Conservation (phyloP, 176 grass and related monocot genomes). For the Oryza punctata region DNA sequence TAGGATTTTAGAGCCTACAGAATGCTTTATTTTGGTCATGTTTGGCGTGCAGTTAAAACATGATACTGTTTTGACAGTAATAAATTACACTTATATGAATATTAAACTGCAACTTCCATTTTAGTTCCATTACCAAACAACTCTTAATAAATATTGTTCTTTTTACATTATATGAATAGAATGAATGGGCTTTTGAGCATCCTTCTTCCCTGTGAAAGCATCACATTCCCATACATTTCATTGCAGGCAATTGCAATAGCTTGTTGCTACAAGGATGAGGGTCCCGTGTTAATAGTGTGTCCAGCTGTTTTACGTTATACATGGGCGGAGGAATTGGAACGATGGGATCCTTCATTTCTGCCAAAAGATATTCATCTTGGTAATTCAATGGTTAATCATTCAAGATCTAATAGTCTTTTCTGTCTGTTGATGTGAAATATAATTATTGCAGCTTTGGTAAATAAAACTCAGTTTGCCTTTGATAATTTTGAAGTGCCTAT, state of each 20-base stretch:
- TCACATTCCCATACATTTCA: constrained; percentile 27
- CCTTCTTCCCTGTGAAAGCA: constrained; percentile 6
- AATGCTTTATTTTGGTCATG: constrained; percentile 2
- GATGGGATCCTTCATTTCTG: constrained; percentile 85
- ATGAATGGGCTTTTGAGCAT: constrained; percentile 19
- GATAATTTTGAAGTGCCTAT: constrained; percentile 29
- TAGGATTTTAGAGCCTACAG: constrained; percentile 4
- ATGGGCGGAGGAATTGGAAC: constrained; percentile 93
- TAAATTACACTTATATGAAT: not conserved
- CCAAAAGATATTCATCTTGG: constrained; percentile 98
- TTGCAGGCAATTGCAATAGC: constrained; percentile 94
- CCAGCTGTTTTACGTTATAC: constrained; percentile 88
- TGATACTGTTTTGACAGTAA: not conserved
- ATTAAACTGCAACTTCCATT: constrained; percentile 9
- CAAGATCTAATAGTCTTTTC: not conserved
- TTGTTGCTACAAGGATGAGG: constrained; percentile 88
- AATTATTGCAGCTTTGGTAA: not conserved
- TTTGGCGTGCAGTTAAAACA: not conserved
- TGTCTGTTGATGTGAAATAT: constrained; percentile 25
- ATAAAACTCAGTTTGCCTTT: constrained; percentile 15
- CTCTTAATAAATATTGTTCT: not conserved
- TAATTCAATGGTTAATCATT: constrained; percentile 36
- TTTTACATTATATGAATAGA: constrained; percentile 26
- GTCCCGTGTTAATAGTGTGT: constrained; percentile 78
- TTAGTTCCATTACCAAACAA: not conserved